Percentiles rank a stretch among this genome's conserved stretches.
Conservation (phyloP, 1,139 yeast genomes). For the Zygosaccharomyces sapae region DNA sequence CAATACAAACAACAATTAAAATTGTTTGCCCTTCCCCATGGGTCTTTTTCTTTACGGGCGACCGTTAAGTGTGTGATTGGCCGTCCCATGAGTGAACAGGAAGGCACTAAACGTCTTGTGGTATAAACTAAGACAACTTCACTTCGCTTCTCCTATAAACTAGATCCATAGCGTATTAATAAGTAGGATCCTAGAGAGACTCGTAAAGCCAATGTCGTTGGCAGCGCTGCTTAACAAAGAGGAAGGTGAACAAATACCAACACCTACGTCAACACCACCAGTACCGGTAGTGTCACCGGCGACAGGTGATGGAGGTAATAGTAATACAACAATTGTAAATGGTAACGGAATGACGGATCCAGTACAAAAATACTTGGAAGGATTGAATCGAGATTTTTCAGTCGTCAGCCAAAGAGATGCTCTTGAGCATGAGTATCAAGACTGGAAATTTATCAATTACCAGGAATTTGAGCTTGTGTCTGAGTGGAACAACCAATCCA, state of each 20-base stretch:
- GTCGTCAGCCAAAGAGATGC: conserved; percentile 25
- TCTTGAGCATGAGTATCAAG: conserved; percentile 31
- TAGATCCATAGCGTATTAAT: too few species aligned
- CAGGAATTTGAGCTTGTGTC: conserved; percentile 36
- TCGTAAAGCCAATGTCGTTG: conserved; percentile 23
- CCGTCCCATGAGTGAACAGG: conserved; percentile 6
- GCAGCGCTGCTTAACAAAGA: conserved; percentile 30
- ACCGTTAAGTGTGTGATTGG: neutral
- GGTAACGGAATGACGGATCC: conserved; percentile 6
- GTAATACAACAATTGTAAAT: neutral
- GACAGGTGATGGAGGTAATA: too few species aligned
- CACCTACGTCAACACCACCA: conserved; percentile 1
- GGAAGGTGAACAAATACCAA: conserved; percentile 15
- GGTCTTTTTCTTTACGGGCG: conserved; percentile 5
- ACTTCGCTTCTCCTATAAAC: neutral
- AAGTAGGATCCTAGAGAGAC: too few species aligned
- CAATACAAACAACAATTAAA: neutral
- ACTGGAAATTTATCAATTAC: conserved; percentile 35
- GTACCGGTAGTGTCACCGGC: neutral
- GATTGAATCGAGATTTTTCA: conserved; percentile 25
- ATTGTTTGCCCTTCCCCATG: conserved; percentile 3
- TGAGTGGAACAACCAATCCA: conserved; percentile 34
- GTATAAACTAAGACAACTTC: conserved; percentile 4
- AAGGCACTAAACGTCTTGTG: conserved; percentile 1
- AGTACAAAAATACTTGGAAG: conserved; percentile 16